phyloP scores from a whole-genome alignment of 2,329 filamentous ascomycete species.

The Moelleriella libera region DNA sequence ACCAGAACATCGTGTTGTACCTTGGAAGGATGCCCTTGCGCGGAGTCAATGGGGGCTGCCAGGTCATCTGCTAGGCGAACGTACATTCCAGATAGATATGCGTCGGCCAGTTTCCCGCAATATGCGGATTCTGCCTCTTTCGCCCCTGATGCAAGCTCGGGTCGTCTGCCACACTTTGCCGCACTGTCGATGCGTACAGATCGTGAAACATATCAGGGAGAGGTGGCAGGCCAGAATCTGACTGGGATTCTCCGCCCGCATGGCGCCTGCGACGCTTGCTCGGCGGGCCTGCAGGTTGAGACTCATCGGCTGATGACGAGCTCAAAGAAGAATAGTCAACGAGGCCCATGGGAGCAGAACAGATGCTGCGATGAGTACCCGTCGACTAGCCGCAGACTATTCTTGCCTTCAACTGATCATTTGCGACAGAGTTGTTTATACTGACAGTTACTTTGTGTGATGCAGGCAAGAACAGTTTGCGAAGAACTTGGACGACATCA shows the following conservation, averaged over 20 bases:
- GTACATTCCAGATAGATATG: constrained; percentile 90
- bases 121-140: constrained; percentile 67
- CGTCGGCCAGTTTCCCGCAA: constrained; percentile 82
- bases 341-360: constrained; percentile 19
- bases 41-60: background rate
- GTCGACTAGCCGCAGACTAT: too few species aligned
- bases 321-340: constrained; percentile 48
- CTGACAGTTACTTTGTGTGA: too few species aligned
- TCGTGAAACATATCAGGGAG: constrained; percentile 74
- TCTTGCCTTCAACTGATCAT: too few species aligned
- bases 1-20: constrained; percentile 32
- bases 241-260: background rate
- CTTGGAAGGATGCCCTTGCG: constrained; percentile 38
- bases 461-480: too few species aligned
- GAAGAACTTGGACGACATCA: too few species aligned
- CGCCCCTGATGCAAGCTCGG: constrained; percentile 76
- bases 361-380: too few species aligned
- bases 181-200: constrained; percentile 71
- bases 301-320: constrained; percentile 12
- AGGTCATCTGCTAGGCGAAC: constrained; percentile 13
- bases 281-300: constrained; percentile 10
- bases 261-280: constrained; percentile 4
- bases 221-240: constrained; percentile 42
- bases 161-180: constrained; percentile 67
- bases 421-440: too few species aligned